A percentile compares a stretch with the other conserved stretches of the same genome.
Evolutionary conservation across 257 asterid genomes (phyloP).

Genomic region (Capsicum rhomboideum): DNA sequence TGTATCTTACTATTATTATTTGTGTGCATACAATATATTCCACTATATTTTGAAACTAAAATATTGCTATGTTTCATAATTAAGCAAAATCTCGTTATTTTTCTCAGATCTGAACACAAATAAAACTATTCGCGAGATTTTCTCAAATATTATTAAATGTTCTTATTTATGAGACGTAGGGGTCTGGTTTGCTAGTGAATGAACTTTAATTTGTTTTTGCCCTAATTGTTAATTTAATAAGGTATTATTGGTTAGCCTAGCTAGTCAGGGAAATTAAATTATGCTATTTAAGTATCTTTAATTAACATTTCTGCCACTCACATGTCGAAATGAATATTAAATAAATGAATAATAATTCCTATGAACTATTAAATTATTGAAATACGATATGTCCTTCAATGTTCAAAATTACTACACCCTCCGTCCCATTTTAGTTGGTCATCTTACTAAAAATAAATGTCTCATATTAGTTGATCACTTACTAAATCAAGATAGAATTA

Average conservation of each 20-base stretch:
- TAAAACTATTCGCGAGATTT: no score
- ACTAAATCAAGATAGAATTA: no score
- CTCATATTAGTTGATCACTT: no score
- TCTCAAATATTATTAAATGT: background rate
- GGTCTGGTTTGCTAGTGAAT: background rate
- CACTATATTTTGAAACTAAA: no score
- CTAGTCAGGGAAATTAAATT: background rate
- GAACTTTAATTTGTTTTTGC: background rate
- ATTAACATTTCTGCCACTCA: background rate
- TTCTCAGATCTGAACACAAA: no score
- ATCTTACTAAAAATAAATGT: no score
- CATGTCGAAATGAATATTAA: background rate
- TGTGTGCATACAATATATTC: no score
- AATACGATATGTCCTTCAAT: background rate
- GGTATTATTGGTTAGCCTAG: background rate
- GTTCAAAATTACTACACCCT: background rate
- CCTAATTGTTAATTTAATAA: background rate
- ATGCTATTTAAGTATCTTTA: background rate
- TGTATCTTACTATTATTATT: no score
- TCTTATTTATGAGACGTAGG: background rate
- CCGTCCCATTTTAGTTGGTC: no score
- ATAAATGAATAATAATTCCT: background rate
- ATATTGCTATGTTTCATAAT: no score
- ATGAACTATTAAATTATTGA: background rate
- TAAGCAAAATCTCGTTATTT: no score